These are phyloP conservation scores for Clitopilus passeckerianus DNA, from an alignment of 768 basidiomycete genomes.

Conservation along the genomic window DNA sequence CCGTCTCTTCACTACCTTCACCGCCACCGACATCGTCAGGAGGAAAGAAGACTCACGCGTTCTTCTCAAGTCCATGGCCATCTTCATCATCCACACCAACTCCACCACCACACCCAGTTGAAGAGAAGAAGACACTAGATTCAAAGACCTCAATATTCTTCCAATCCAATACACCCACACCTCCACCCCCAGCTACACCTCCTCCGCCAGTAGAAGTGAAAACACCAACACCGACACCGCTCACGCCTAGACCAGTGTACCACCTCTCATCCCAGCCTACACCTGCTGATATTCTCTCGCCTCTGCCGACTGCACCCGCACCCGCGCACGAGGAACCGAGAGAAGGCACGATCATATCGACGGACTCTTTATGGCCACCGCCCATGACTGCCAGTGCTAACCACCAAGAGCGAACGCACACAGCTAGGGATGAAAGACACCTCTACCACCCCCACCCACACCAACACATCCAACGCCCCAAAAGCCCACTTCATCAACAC, in stretches of 20 bases:
- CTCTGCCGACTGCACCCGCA: too few relatives aligned
- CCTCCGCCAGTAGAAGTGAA: too few relatives aligned
- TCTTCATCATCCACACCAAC: conserved; percentile 32
- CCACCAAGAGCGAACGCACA: neutral
- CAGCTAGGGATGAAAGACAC: too few relatives aligned
- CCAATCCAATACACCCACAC: neutral
- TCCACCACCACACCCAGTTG: conserved; percentile 20
- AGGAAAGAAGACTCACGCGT: conserved; percentile 40
- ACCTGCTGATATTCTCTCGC: neutral
- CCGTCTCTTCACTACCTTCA: conserved; percentile 23
- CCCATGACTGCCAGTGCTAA: neutral
- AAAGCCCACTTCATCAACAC: conserved; percentile 13
- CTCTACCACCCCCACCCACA: too few relatives aligned
- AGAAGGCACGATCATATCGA: neutral
- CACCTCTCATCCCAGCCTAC: neutral
- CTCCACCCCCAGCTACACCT: neutral
- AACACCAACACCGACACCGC: too few relatives aligned
- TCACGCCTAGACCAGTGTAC: neutral
- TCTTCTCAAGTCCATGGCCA: conserved; percentile 41
- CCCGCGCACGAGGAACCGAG: neutral
- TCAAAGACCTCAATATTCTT: neutral
- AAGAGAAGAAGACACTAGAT: conserved; percentile 12
- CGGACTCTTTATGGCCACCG: neutral
- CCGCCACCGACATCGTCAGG: neutral
- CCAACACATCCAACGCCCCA: neutral